phyloP scores from a whole-genome alignment of 306 rosid species.

The Cicer cuneatum region DNA sequence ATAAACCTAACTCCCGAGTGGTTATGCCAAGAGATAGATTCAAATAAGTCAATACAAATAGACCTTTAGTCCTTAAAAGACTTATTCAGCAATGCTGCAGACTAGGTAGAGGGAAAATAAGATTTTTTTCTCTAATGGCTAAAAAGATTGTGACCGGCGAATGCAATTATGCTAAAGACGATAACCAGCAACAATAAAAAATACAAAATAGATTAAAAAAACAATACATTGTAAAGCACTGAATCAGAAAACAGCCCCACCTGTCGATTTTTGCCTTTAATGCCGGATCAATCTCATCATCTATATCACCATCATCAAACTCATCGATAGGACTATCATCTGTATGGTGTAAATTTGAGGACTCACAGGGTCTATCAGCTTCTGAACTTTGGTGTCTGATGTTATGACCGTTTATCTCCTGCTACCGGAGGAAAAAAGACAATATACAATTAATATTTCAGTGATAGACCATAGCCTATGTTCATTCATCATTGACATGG shows the following conservation, averaged over 20 bases:
- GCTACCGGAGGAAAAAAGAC: slow-evolving; percentile 22
- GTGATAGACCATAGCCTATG: slow-evolving; percentile 16
- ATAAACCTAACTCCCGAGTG: too few relatives aligned
- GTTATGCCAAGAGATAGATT: too few relatives aligned
- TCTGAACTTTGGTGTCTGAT: slow-evolving; percentile 55
- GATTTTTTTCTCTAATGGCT: too few relatives aligned
- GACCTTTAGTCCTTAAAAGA: not conserved
- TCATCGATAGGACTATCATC: slow-evolving; percentile 58
- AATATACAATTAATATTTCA: slow-evolving; percentile 22
- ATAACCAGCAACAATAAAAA: slow-evolving; percentile 14
- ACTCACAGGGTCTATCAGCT: slow-evolving; percentile 59
- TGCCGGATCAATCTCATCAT: slow-evolving; percentile 93
- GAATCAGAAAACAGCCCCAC: slow-evolving; percentile 45
- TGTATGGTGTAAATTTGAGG: slow-evolving; percentile 56
- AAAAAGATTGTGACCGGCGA: not conserved
- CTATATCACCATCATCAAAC: slow-evolving; percentile 74
- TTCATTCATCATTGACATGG: slow-evolving; percentile 23
- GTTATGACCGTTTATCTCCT: slow-evolving; percentile 74
- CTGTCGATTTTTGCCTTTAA: slow-evolving; percentile 91
- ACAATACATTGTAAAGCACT: slow-evolving; percentile 9
- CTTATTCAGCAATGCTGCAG: not conserved
- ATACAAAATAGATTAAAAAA: not conserved
- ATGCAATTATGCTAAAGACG: slow-evolving; percentile 22
- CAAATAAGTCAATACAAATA: too few relatives aligned
- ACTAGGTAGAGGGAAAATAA: not conserved